These are phyloP conservation scores for Phaeosphaeria sp. DNA, from an alignment of 2,329 filamentous ascomycete species.

Conservation along the genomic window DNA sequence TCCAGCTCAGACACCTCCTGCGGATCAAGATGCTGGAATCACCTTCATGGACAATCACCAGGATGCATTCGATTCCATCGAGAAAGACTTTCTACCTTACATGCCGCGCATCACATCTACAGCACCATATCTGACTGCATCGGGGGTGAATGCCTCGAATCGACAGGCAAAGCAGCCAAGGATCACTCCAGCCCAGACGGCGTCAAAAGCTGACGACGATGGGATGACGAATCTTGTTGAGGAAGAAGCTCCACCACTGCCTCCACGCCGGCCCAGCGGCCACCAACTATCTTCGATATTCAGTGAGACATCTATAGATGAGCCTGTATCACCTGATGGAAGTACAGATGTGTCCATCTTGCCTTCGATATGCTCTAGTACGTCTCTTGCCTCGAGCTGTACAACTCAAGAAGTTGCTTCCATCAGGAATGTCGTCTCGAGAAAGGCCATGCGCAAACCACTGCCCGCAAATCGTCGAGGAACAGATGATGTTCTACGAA, in stretches of 20 bases:
- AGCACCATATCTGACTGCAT: constrained; percentile 5
- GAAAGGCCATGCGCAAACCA: constrained; percentile 14
- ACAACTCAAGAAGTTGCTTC: constrained; percentile 14
- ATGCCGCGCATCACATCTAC: constrained; percentile 21
- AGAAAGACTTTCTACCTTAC: constrained; percentile 21
- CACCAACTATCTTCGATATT: background rate
- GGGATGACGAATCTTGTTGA: background rate
- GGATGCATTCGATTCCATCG: constrained; percentile 17
- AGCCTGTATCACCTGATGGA: constrained; percentile 17
- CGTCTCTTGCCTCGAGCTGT: constrained; percentile 25
- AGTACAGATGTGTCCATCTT: constrained; percentile 10
- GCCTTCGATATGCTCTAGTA: constrained; percentile 16
- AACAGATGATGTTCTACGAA: constrained; percentile 14
- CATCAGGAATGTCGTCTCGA: constrained; percentile 4
- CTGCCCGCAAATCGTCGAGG: constrained; percentile 19
- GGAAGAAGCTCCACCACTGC: constrained; percentile 18
- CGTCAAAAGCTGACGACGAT: background rate
- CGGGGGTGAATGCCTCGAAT: background rate
- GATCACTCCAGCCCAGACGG: background rate
- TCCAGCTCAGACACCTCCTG: too few relatives aligned
- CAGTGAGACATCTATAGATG: background rate
- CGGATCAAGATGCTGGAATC: background rate
- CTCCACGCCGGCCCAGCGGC: constrained; percentile 27
- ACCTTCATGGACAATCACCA: background rate
- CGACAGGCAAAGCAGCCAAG: background rate